phyloP scores from a whole-genome alignment of 768 basidiomycete genomes.

The Russula sp. region DNA sequence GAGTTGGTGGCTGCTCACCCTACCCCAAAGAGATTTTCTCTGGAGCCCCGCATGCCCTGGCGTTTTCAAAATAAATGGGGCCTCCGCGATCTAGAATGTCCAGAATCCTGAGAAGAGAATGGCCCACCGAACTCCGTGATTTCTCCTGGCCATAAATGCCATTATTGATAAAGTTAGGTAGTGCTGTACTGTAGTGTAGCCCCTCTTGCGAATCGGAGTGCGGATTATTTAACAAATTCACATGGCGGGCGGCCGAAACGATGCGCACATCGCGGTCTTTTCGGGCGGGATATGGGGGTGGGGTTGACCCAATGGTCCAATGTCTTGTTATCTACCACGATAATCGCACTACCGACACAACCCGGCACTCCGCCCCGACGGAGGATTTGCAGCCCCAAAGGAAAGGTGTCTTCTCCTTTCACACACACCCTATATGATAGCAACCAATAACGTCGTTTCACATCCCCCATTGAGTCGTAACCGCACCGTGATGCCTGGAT shows the following conservation, averaged over 20 bases:
- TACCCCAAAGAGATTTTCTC: neutral
- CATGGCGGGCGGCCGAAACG: neutral
- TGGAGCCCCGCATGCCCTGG: constrained; percentile 1
- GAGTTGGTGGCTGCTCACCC: neutral
- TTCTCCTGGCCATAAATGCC: neutral
- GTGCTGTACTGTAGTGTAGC: too few species aligned
- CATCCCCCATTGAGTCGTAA: too few species aligned
- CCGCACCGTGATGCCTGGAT: too few species aligned
- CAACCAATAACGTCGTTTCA: too few species aligned
- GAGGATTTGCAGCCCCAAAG: neutral
- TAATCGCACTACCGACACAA: neutral
- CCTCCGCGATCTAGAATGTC: neutral
- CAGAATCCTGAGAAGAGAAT: neutral
- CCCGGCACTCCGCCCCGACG: neutral
- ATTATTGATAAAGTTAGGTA: neutral
- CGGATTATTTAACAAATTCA: neutral
- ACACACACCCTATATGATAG: too few species aligned
- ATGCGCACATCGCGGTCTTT: neutral
- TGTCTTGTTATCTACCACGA: constrained; percentile 3
- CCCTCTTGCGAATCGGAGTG: neutral
- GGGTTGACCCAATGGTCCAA: neutral
- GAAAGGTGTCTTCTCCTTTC: too few species aligned
- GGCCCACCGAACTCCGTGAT: constrained; percentile 7
- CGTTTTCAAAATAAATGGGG: neutral
- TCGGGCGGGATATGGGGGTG: neutral